phyloP scores from a whole-genome alignment of 2,329 filamentous ascomycete species.

The Cladosporium sp. region DNA sequence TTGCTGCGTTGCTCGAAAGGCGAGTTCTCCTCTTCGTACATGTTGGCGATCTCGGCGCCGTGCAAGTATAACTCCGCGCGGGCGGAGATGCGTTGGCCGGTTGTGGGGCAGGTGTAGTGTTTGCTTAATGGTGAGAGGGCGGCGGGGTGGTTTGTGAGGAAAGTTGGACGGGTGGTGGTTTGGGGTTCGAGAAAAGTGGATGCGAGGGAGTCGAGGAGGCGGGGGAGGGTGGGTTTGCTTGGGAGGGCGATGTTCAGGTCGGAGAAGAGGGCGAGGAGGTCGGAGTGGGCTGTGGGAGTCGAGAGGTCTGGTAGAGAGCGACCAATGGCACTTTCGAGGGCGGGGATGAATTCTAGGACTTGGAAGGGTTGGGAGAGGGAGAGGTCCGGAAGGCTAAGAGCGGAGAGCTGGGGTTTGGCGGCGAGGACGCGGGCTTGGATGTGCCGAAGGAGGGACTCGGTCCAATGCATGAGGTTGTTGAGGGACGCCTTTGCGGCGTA shows the following conservation, averaged over 20 bases:
- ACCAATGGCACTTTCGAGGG: constrained; percentile 65
- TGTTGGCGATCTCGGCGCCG: constrained; percentile 82
- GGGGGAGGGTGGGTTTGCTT: constrained; percentile 54
- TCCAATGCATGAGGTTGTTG: constrained; percentile 68
- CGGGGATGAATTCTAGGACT: constrained; percentile 67
- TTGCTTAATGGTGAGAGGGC: constrained; percentile 90
- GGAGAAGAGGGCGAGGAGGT: constrained; percentile 55
- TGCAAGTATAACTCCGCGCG: constrained; percentile 40
- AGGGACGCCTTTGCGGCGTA: constrained; percentile 83
- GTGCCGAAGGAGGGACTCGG: constrained; percentile 49
- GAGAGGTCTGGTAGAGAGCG: constrained; percentile 52
- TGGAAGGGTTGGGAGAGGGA: background rate
- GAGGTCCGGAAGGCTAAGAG: background rate
- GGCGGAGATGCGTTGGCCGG: constrained; percentile 52
- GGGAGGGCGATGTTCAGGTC: constrained; percentile 49
- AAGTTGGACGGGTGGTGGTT: constrained; percentile 59
- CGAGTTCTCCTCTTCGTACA: constrained; percentile 97
- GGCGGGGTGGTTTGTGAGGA: constrained; percentile 85
- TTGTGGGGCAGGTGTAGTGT: constrained; percentile 65
- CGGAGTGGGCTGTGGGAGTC: constrained; percentile 49
- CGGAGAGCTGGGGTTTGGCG: background rate
- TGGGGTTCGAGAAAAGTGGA: constrained; percentile 72
- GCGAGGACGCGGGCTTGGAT: constrained; percentile 59
- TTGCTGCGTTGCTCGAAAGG: constrained; percentile 82
- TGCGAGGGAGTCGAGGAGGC: constrained; percentile 78